Base-by-base conservation (phyloP, 2,329 filamentous ascomycete genomes). In the Scedosporium aurantiacum region DNA sequence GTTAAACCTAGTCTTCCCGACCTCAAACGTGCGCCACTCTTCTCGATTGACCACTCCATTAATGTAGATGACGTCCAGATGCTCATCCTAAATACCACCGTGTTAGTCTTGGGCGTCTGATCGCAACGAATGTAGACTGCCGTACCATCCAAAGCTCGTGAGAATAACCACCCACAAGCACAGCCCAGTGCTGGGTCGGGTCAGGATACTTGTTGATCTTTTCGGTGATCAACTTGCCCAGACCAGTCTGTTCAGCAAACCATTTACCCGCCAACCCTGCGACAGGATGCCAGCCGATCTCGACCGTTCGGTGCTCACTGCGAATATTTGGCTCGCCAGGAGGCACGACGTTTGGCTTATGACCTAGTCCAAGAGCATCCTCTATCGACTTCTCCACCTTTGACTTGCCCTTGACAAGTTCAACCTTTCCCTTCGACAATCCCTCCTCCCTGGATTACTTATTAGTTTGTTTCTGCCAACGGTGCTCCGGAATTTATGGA, bases 131-230 rank as follows among this genome's bases (percentile, higher is more conserved):
- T 7, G 43, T 12, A 40, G 23, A 12, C 0, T 21, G 43, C 68
- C 73, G 65, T 64, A 79, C 78, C 81, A 84, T 84, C 81, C 82
- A 84, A n/a, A 84, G 70, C 67, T 84, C 75, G 67, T 84, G 81
- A 1, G 75, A 76, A 66, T 74, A 84, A 12, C 78, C 79, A 1
- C 80, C 81, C 0, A 84, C 79, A 0, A 84, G 71, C 1, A 84
- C 78, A 2, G 80, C 81, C 82, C 82, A 84, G 66, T 84, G 82
- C 70, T 84, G 82, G 3, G 80, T 83, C 3, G 82, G 82, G 66
- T 84, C 82, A 0, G 82, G 82, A 63, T 80, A 83, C 62, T 73
- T 75, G 65, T 80, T 76, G 60, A 81, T 78, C 64, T 76, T 79
- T 55, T 81, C 78, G 0, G 79, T 82, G 63, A 84, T 83, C 72